A percentile compares a stretch with the other conserved stretches of the same genome.
These are phyloP conservation scores for Puccinia brachypodii DNA, from an alignment of 1,284 basidiomycete genomes.

Conservation along the genomic window DNA sequence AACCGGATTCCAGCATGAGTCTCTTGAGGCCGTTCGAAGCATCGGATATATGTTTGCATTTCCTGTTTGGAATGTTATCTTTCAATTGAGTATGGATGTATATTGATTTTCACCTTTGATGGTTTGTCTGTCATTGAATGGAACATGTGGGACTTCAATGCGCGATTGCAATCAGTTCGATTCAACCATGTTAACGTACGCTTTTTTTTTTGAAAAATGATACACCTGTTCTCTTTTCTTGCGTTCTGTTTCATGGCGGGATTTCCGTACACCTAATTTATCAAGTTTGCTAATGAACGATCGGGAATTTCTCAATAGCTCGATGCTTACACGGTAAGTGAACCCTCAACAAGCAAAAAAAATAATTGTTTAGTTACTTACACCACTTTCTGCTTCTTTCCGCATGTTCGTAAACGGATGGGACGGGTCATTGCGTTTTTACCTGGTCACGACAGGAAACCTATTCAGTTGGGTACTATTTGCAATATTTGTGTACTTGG, in stretches of 20 bases:
- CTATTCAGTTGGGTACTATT: conserved; percentile 41
- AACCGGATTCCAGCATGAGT: conserved; percentile 18
- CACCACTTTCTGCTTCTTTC: background rate
- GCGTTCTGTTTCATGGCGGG: too few species aligned
- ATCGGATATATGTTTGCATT: conserved; percentile 27
- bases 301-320: background rate
- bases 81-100: too few species aligned
- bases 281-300: background rate
- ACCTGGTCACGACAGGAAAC: conserved; percentile 27
- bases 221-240: background rate
- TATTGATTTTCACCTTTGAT: background rate
- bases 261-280: background rate
- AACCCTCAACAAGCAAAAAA: background rate
- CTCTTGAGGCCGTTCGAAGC: conserved; percentile 38
- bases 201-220: background rate
- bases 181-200: conserved; percentile 47
- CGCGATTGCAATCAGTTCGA: conserved; percentile 7
- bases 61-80: background rate
- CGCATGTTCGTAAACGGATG: background rate
- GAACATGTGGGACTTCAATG: background rate
- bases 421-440: background rate
- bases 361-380: background rate
- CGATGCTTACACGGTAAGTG: conserved; percentile 42
- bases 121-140: background rate
- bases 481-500: conserved; percentile 39